phyloP scores from a whole-genome alignment of 352 stramenopile genomes.

The Pythium scleroteichum region DNA sequence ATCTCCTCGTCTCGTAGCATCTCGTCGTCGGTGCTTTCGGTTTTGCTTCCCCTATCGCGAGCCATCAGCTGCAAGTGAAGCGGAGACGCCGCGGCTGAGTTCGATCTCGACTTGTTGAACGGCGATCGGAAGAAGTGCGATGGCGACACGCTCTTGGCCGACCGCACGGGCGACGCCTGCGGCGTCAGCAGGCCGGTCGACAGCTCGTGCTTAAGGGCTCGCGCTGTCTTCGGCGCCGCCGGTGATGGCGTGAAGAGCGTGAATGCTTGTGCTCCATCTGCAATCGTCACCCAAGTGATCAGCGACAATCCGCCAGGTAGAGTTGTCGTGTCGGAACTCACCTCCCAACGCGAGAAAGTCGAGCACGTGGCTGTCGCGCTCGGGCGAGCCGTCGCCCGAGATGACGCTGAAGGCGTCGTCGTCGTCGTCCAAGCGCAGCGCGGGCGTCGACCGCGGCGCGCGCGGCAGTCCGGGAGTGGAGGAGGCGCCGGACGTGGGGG shows the following conservation, averaged over 20 bases:
- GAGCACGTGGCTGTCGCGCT: conserved; percentile 27
- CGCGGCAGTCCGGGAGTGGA: conserved; percentile 8
- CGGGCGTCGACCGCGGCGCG: conserved; percentile 3
- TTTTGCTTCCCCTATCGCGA: background rate
- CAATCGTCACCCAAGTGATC: conserved; percentile 6
- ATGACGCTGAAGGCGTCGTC: conserved; percentile 52
- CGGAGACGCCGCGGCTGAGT: conserved; percentile 14
- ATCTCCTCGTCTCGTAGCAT: background rate
- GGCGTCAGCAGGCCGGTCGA: conserved; percentile 11
- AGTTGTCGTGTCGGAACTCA: conserved; percentile 16
- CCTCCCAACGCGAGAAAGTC: conserved; percentile 50
- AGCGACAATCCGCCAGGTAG: too few relatives aligned
- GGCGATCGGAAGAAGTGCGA: conserved; percentile 81
- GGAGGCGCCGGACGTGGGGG: conserved; percentile 5
- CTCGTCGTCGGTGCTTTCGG: background rate
- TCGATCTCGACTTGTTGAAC: conserved; percentile 25
- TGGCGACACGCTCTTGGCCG: conserved; percentile 39
- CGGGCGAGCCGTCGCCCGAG: conserved; percentile 39
- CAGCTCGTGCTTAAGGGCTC: conserved; percentile 16
- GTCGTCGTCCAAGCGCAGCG: conserved; percentile 25
- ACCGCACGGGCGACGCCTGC: conserved; percentile 15
- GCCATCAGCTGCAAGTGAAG: background rate
- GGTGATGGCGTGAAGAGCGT: conserved; percentile 60
- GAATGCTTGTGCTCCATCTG: conserved; percentile 32
- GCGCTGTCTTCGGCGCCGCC: conserved; percentile 23